These are phyloP conservation scores for Patellifolia procumbens DNA, from an alignment of 179 eudicot species.

Conservation along the genomic window DNA sequence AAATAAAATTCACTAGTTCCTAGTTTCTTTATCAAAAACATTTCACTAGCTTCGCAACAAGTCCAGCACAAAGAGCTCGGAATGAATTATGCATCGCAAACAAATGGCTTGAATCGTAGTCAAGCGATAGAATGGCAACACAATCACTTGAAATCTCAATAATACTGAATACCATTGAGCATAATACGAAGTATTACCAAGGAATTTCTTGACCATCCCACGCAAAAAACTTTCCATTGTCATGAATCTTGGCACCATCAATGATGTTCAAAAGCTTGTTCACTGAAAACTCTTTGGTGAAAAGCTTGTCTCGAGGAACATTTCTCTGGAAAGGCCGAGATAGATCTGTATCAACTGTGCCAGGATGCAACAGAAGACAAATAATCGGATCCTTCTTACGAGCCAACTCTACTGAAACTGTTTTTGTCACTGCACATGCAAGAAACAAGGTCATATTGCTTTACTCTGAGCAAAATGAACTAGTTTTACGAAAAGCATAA, in stretches of 20 bases:
- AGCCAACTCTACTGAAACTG: slow-evolving; percentile 74
- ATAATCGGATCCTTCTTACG: slow-evolving; percentile 76
- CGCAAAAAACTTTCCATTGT: slow-evolving; percentile 91
- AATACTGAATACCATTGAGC: not conserved
- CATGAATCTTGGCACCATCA: slow-evolving; percentile 54
- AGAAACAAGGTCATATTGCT: not conserved
- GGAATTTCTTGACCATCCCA: slow-evolving; percentile 99
- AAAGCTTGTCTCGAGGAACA: slow-evolving; percentile 79
- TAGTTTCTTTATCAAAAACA: too few relatives aligned
- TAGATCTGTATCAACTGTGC: slow-evolving; percentile 91
- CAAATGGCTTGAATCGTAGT: not conserved
- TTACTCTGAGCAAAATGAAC: not conserved
- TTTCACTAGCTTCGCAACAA: too few relatives aligned
- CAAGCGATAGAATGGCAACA: not conserved
- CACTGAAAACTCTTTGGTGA: slow-evolving; percentile 80
- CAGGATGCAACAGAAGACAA: slow-evolving; percentile 87
- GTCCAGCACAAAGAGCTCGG: too few relatives aligned
- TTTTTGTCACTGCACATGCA: slow-evolving; percentile 69
- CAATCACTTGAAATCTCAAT: not conserved
- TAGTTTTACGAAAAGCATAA: not conserved
- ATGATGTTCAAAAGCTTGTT: slow-evolving; percentile 77
- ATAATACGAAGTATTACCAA: too few relatives aligned
- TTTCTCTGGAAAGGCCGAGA: slow-evolving; percentile 87
- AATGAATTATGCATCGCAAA: too few relatives aligned
- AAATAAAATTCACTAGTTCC: too few relatives aligned